Base-by-base conservation (phyloP, 2,329 filamentous ascomycete genomes). In the Fusarium sp. region DNA sequence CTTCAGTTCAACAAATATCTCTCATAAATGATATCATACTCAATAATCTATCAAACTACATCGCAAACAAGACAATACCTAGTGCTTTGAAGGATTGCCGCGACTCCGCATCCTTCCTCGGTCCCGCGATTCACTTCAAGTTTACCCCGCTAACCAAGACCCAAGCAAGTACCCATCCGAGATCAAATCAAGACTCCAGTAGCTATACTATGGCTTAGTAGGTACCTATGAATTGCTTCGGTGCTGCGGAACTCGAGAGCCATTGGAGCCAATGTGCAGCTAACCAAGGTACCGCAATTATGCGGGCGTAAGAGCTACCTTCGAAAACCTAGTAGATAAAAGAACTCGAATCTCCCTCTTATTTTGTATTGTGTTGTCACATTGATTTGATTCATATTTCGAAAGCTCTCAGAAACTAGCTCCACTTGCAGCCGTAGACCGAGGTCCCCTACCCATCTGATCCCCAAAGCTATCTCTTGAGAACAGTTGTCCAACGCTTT, bases 81-180 rank as follows among this genome's bases (percentile, higher is more conserved):
- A 25, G 13, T 27, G 18, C 34, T 29, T 16, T 10, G n/a, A 30
- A 18, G 14, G 44, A 45, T 60, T 64, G 58, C 57, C 66, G 69
- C 61, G 61, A 55, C 62, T 60, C 55, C 58, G 65, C 53, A 48
- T 51, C 46, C n/a, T 51, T 42, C 61, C 55, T 66, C 61, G 56
- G 61, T 37, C 37, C 55, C 52, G 24, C 24, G 14, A 13, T 53
- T 53, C 24, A 18, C 20, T 24, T 42, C 40, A 37, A 30, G 20
- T 20, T 60, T 75, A 70, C 73, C 73, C 69, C 73, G 61, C 73
- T 72, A 70, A 75, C 64, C 55, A 53, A 60, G 58, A 51, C 49
- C 47, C 57, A 61, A 30, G 42, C 30, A 61, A 27, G 40, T 30
- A 29, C 44, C 22, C 45, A 61, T 47, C n/a, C 42, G 51, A 64